These are phyloP conservation scores for Verticillium longisporum DNA, from an alignment of 2,329 filamentous ascomycete genomes.

Conservation along the genomic window DNA sequence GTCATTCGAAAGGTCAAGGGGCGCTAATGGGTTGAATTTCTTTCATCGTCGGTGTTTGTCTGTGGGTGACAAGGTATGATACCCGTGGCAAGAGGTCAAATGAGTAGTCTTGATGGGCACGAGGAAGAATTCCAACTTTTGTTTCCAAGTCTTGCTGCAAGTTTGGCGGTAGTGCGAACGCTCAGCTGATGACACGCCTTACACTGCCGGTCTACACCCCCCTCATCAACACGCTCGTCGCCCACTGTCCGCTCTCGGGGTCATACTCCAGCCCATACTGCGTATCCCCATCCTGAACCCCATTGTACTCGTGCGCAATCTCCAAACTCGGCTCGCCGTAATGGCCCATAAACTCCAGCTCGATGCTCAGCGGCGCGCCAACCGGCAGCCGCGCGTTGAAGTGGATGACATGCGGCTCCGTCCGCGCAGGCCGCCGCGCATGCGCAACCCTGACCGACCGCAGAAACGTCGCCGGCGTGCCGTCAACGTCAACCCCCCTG, in stretches of 20 bases:
- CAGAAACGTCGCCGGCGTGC: conserved; percentile 31
- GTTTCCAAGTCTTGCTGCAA: too few relatives aligned
- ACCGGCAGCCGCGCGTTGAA: conserved; percentile 20
- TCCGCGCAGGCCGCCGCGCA: conserved; percentile 23
- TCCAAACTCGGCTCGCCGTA: conserved; percentile 35
- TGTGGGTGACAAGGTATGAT: background rate
- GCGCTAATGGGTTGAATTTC: conserved; percentile 16
- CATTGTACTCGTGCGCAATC: conserved; percentile 12
- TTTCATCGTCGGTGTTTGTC: background rate
- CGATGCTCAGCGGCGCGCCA: conserved; percentile 22
- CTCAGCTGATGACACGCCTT: background rate
- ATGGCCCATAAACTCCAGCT: conserved; percentile 40
- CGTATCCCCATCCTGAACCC: conserved; percentile 2
- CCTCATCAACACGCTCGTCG: background rate
- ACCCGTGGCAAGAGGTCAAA: background rate
- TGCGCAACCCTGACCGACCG: conserved; percentile 29
- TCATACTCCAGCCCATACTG: conserved; percentile 22
- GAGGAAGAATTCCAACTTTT: too few relatives aligned
- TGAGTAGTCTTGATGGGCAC: too few relatives aligned
- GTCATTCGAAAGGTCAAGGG: conserved; percentile 60
- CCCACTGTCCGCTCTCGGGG: conserved; percentile 18
- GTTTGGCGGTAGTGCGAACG: too few relatives aligned
- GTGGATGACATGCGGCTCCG: conserved; percentile 29
- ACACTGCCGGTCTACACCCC: background rate
- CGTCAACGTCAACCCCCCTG: conserved; percentile 30